Evolutionary conservation across 225 moss, liverwort and hornwort species (phyloP).

Genomic region (Sphagnum contortum): DNA sequence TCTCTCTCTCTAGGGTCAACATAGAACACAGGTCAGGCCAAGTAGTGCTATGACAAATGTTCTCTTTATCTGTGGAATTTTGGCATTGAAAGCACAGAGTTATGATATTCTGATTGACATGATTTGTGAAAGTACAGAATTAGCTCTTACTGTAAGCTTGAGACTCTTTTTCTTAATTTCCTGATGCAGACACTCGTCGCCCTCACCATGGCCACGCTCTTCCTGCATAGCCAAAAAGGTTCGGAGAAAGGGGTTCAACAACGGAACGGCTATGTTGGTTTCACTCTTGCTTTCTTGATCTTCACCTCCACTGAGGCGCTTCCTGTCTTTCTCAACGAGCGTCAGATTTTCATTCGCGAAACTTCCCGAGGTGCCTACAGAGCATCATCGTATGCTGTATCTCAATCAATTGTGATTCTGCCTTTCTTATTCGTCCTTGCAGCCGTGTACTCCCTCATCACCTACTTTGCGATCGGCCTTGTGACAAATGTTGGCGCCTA

Average conservation of each 20-base stretch:
- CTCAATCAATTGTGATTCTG: slow-evolving; percentile 19
- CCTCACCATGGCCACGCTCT: slow-evolving; percentile 11
- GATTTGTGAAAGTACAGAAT: too few relatives aligned
- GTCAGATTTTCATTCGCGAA: slow-evolving; percentile 38
- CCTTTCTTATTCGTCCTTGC: slow-evolving; percentile 26
- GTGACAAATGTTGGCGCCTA: neutral
- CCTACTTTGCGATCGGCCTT: slow-evolving; percentile 11
- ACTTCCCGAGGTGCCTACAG: slow-evolving; percentile 36
- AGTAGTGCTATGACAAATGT: too few relatives aligned
- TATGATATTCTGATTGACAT: too few relatives aligned
- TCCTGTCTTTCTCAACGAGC: slow-evolving; percentile 32
- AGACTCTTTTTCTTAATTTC: too few relatives aligned
- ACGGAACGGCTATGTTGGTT: slow-evolving; percentile 14
- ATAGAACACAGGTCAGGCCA: too few relatives aligned
- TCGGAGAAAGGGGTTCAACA: slow-evolving; percentile 17
- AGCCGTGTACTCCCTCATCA: slow-evolving; percentile 5
- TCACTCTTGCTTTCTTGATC: slow-evolving; percentile 21
- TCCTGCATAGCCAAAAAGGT: neutral
- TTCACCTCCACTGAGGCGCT: slow-evolving; percentile 39
- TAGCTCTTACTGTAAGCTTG: too few relatives aligned
- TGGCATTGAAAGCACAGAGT: too few relatives aligned
- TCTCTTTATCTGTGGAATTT: too few relatives aligned
- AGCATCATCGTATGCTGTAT: slow-evolving; percentile 26
- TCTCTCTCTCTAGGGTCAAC: too few relatives aligned
- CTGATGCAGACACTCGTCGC: too few relatives aligned